These are phyloP conservation scores for Amphichorda felina DNA, from an alignment of 2,329 filamentous ascomycete species.

Conservation along the genomic window DNA sequence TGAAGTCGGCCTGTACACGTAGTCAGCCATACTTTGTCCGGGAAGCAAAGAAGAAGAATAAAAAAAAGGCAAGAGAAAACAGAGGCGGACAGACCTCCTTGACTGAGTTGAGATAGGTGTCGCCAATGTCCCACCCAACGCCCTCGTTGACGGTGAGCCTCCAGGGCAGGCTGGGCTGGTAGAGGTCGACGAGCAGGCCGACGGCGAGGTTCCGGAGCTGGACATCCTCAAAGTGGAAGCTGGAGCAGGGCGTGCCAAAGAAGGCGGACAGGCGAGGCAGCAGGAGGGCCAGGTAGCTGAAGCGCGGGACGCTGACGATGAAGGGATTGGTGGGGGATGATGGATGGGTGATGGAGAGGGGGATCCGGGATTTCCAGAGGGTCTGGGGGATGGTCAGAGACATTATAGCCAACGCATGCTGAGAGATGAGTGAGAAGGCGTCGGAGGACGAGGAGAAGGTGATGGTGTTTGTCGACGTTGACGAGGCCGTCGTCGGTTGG, in stretches of 20 bases:
- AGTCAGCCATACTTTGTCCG: background rate
- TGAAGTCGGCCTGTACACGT: conserved; percentile 62
- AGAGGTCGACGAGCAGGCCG: conserved; percentile 43
- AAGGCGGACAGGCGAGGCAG: conserved; percentile 41
- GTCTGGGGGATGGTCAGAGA: conserved; percentile 25
- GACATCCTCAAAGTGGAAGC: conserved; percentile 45
- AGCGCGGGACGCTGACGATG: conserved; percentile 41
- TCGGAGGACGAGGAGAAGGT: background rate
- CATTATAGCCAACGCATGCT: conserved; percentile 12
- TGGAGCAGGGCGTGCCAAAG: conserved; percentile 42
- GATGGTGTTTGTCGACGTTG: background rate
- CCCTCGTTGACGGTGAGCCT: conserved; percentile 41
- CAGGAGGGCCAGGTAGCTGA: conserved; percentile 46
- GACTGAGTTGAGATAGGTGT: conserved; percentile 52
- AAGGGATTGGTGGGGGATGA: conserved; percentile 34
- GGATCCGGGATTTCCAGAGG: conserved; percentile 43
- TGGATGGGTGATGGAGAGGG: conserved; percentile 41
- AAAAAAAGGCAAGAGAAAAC: no score
- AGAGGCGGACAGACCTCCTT: conserved; percentile 53
- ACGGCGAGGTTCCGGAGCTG: conserved; percentile 40
- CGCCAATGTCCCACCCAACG: conserved; percentile 45
- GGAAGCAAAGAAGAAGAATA: no score
- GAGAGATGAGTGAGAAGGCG: conserved; percentile 1
- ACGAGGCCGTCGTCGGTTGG: background rate
- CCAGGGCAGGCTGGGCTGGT: conserved; percentile 43